A percentile compares a stretch with the other conserved stretches of the same genome.
Evolutionary conservation across 2,329 filamentous ascomycete genomes (phyloP).

Genomic region (Sporothrix globosa): DNA sequence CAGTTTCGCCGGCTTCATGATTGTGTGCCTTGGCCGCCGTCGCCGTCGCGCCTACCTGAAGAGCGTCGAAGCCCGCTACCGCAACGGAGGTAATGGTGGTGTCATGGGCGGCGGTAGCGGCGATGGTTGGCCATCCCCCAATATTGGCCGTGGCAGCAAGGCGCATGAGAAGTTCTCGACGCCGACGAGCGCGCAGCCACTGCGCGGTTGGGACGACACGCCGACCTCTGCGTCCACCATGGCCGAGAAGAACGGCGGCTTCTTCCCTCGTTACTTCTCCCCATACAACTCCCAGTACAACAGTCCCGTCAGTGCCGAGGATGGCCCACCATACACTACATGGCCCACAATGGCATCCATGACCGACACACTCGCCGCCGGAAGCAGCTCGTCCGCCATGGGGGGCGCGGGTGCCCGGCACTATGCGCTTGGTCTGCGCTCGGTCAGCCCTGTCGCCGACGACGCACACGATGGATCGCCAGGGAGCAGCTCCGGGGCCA

Average conservation of each 20-base stretch:
- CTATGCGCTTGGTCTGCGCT: not conserved
- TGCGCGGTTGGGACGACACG: constrained; percentile 56
- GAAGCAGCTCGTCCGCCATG: constrained; percentile 29
- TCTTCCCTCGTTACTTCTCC: constrained; percentile 55
- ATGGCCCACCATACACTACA: constrained; percentile 44
- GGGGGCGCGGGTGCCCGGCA: constrained; percentile 6
- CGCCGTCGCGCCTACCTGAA: constrained; percentile 57
- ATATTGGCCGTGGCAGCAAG: constrained; percentile 15
- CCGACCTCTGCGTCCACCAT: constrained; percentile 48
- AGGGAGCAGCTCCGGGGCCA: constrained; percentile 7
- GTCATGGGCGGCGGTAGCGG: not conserved
- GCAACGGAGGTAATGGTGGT: constrained; percentile 40
- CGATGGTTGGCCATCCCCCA: constrained; percentile 47
- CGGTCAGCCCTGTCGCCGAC: not conserved
- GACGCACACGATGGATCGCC: constrained; percentile 7
- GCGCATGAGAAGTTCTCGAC: constrained; percentile 54
- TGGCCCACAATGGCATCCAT: constrained; percentile 44
- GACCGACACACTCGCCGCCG: constrained; percentile 25
- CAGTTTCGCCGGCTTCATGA: constrained; percentile 52
- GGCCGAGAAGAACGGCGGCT: constrained; percentile 43
- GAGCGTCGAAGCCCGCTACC: constrained; percentile 49
- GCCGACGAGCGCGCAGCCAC: constrained; percentile 57
- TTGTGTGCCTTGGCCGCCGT: constrained; percentile 61
- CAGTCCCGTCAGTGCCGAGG: constrained; percentile 57
- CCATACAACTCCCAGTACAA: constrained; percentile 64